These are phyloP conservation scores for Diaporthe capsici DNA, from an alignment of 2,329 filamentous ascomycete genomes.

Conservation along the genomic window DNA sequence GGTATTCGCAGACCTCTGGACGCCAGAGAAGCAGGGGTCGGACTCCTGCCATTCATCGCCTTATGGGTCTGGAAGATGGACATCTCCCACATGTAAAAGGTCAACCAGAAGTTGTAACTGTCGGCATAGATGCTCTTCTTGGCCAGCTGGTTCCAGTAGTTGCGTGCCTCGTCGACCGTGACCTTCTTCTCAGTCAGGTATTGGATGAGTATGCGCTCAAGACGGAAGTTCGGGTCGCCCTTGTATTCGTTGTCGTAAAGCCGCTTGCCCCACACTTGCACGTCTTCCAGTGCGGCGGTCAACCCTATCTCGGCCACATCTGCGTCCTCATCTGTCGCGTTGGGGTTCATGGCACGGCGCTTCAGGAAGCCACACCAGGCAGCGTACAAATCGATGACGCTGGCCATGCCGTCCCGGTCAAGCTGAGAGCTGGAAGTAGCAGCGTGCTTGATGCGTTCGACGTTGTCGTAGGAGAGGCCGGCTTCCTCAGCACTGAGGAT, in stretches of 20 bases:
- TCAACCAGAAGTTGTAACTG: constrained; percentile 93
- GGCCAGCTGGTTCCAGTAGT: constrained; percentile 80
- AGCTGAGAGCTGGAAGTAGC: constrained; percentile 89
- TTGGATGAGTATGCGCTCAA: constrained; percentile 93
- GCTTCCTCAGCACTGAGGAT: constrained; percentile 88
- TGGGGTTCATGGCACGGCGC: constrained; percentile 82
- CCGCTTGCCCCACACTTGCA: constrained; percentile 82
- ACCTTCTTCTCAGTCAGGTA: constrained; percentile 89
- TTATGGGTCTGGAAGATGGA: constrained; percentile 66
- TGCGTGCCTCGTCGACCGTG: constrained; percentile 81
- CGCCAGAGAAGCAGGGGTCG: constrained; percentile 58
- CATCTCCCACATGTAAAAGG: constrained; percentile 95
- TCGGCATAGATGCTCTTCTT: constrained; percentile 76
- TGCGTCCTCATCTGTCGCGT: constrained; percentile 83
- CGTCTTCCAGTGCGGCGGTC: constrained; percentile 86
- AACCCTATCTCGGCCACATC: constrained; percentile 94
- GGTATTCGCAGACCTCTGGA: constrained; percentile 69
- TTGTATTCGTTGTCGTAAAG: constrained; percentile 82
- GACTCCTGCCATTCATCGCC: constrained; percentile 64
- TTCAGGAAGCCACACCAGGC: constrained; percentile 97
- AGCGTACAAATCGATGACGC: constrained; percentile 90
- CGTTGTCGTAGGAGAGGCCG: constrained; percentile 80
- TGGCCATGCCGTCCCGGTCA: constrained; percentile 87
- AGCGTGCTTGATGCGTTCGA: constrained; percentile 91
- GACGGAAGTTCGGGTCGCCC: constrained; percentile 89